These are phyloP conservation scores for Drechslerella dactyloides DNA, from an alignment of 2,329 filamentous ascomycete species.

Conservation along the genomic window DNA sequence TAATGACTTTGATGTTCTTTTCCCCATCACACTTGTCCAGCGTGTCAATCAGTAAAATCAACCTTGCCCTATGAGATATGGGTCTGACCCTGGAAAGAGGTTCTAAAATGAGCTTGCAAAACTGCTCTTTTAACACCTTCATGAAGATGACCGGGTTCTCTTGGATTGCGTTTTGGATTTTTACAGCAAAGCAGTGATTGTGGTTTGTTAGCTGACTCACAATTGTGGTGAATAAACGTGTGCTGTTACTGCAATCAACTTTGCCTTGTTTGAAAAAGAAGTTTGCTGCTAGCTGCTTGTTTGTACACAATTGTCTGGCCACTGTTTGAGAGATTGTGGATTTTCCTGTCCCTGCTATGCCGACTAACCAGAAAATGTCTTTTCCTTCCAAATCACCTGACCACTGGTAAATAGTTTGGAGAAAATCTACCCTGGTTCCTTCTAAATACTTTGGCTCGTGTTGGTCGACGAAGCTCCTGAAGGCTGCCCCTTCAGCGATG, in stretches of 20 bases:
- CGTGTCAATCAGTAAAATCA: too few relatives aligned
- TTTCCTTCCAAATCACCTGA: neutral
- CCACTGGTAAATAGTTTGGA: conserved; percentile 55
- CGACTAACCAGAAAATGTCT: conserved; percentile 57
- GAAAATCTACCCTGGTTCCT: conserved; percentile 54
- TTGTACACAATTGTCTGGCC: conserved; percentile 57
- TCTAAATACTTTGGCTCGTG: conserved; percentile 51
- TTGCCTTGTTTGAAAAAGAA: conserved; percentile 55
- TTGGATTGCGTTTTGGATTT: too few relatives aligned
- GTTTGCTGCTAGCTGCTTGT: conserved; percentile 56
- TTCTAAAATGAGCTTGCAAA: too few relatives aligned
- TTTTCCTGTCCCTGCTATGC: conserved; percentile 56
- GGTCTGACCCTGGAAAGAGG: too few relatives aligned
- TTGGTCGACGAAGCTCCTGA: conserved; percentile 52
- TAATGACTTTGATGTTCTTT: too few relatives aligned
- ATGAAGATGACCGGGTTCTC: too few relatives aligned
- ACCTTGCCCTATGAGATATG: too few relatives aligned
- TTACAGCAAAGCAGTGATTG: too few relatives aligned
- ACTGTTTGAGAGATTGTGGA: conserved; percentile 55
- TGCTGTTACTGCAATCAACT: conserved; percentile 56
- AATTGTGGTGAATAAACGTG: conserved; percentile 53
- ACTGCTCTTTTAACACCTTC: too few relatives aligned
- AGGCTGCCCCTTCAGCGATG: conserved; percentile 50
- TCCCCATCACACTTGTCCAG: too few relatives aligned
- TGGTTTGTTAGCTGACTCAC: neutral